Conservation (phyloP, 2,329 filamentous ascomycete species). For the Aspergillus terreus region DNA sequence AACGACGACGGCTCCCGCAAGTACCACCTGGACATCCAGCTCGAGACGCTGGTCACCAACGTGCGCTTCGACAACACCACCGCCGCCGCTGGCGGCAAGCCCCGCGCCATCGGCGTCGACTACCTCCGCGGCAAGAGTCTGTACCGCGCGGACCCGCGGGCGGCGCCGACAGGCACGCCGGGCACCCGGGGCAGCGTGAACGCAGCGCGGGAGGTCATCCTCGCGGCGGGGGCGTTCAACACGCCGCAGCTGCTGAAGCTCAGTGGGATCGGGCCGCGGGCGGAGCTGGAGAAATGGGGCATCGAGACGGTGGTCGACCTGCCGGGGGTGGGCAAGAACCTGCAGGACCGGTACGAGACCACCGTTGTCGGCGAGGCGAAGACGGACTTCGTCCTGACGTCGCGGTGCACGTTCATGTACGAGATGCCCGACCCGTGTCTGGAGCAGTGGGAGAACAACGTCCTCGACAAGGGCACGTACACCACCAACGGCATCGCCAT, state of each 20-base stretch:
- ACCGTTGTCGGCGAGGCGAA: conserved; percentile 45
- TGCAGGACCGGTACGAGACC: conserved; percentile 60
- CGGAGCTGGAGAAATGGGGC: conserved; percentile 48
- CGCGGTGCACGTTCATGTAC: conserved; percentile 27
- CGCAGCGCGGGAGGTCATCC: conserved; percentile 35
- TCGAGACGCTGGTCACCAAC: conserved; percentile 46
- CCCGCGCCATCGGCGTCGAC: conserved; percentile 46
- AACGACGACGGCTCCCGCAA: conserved; percentile 49
- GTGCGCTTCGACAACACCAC: conserved; percentile 39
- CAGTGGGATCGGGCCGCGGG: conserved; percentile 55
- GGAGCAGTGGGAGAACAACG: conserved; percentile 40
- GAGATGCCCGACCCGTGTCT: conserved; percentile 39
- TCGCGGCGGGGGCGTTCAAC: conserved; percentile 56
- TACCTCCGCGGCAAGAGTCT: conserved; percentile 45
- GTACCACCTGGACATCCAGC: conserved; percentile 54
- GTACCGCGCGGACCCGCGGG: conserved; percentile 44
- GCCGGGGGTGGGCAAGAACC: conserved; percentile 59
- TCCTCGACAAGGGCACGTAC: conserved; percentile 40
- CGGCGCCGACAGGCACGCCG: conserved; percentile 9
- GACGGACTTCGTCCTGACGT: conserved; percentile 29
- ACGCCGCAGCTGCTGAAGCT: conserved; percentile 62
- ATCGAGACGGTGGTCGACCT: conserved; percentile 54
- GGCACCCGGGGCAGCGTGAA: conserved; percentile 34
- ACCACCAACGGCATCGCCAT: conserved; percentile 54
- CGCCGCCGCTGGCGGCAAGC: conserved; percentile 29